These are phyloP conservation scores for Ascodesmis nigricans DNA, from an alignment of 495 filamentous ascomycete genomes.

Conservation along the genomic window DNA sequence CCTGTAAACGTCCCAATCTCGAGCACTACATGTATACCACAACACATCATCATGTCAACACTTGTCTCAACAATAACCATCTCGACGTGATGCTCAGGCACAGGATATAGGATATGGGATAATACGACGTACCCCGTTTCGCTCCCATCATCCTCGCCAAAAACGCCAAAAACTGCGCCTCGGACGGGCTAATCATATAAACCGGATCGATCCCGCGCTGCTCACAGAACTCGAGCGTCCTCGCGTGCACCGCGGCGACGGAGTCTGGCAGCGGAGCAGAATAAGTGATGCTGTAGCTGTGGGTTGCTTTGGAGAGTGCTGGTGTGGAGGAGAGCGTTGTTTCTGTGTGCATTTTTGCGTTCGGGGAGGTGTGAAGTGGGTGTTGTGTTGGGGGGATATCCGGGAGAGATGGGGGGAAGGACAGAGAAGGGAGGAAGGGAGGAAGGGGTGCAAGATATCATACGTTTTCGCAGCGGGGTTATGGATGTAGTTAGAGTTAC, in stretches of 20 bases:
- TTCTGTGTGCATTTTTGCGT: slow-evolving; percentile 10
- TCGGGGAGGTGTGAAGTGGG: too few relatives aligned
- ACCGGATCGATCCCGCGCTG: neutral
- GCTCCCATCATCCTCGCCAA: slow-evolving; percentile 2
- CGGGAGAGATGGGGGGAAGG: too few relatives aligned
- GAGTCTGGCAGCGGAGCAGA: slow-evolving; percentile 14
- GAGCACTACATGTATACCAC: too few relatives aligned
- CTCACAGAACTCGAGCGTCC: slow-evolving; percentile 8
- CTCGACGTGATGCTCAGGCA: too few relatives aligned
- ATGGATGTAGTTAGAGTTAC: too few relatives aligned
- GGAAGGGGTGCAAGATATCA: too few relatives aligned
- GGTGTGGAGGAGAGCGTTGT: slow-evolving; percentile 16
- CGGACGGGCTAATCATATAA: slow-evolving; percentile 16
- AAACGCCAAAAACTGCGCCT: too few relatives aligned
- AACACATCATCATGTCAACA: neutral
- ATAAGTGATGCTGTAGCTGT: slow-evolving; percentile 18
- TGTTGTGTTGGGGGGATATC: too few relatives aligned
- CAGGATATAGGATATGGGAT: neutral
- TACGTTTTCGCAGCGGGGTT: too few relatives aligned
- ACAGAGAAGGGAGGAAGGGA: too few relatives aligned
- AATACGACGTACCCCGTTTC: slow-evolving; percentile 1
- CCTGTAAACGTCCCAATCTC: slow-evolving; percentile 24
- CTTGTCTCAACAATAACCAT: too few relatives aligned
- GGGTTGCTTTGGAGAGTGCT: slow-evolving; percentile 12
- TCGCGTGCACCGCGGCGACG: slow-evolving; percentile 12